These are phyloP conservation scores for Scheffersomyces stambukii DNA, from an alignment of 1,139 yeast species.

Conservation along the genomic window DNA sequence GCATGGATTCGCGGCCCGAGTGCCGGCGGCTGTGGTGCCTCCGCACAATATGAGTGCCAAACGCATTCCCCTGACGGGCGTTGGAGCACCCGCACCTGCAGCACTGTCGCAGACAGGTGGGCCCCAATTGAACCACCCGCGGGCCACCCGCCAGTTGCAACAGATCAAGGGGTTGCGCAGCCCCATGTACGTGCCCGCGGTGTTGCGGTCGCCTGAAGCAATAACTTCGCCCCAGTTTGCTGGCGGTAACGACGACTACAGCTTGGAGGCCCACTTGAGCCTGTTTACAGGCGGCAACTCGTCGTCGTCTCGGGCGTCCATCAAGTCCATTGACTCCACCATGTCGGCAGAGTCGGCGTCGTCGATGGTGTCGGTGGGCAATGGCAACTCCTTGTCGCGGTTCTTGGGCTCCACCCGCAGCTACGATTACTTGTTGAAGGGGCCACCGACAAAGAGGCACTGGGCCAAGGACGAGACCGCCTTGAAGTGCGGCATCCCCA, in stretches of 20 bases:
- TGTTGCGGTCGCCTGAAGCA: conserved; percentile 69
- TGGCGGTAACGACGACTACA: conserved; percentile 4
- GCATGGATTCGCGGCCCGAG: conserved; percentile 6
- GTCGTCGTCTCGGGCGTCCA: conserved; percentile 22
- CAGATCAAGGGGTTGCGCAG: conserved; percentile 72
- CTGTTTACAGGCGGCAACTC: conserved; percentile 7
- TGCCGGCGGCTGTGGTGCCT: conserved; percentile 24
- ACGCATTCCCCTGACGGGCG: conserved; percentile 11
- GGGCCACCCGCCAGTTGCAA: conserved; percentile 28
- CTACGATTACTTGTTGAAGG: conserved; percentile 28
- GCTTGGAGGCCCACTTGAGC: conserved; percentile 10
- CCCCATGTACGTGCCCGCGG: conserved; percentile 90
- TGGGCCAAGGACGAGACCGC: conserved; percentile 76
- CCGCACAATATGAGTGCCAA: conserved; percentile 19
- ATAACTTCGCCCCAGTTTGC: neutral
- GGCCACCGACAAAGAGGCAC: conserved; percentile 61
- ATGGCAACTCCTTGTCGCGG: conserved; percentile 3
- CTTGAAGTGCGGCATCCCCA: conserved; percentile 51
- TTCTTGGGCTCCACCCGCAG: conserved; percentile 12
- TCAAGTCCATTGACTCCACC: conserved; percentile 35
- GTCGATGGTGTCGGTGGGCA: conserved; percentile 12
- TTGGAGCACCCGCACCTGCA: conserved; percentile 4
- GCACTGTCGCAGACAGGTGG: conserved; percentile 3
- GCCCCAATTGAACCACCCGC: conserved; percentile 5
- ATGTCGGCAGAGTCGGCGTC: conserved; percentile 26